Evolutionary conservation across 2,329 filamentous ascomycete genomes (phyloP).

Genomic region (Blastomyces percursus): DNA sequence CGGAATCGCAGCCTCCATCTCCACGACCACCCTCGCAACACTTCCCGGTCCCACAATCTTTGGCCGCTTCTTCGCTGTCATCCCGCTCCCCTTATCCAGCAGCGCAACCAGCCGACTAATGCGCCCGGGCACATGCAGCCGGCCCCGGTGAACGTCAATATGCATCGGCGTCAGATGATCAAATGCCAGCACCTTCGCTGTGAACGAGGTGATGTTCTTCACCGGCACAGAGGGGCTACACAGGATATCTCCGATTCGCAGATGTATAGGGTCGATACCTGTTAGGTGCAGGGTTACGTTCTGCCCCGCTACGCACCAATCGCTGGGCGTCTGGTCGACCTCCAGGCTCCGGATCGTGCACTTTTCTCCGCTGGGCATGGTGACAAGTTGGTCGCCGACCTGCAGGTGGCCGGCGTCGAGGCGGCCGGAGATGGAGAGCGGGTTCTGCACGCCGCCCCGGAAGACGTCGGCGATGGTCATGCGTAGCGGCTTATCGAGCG

Average conservation of each 20-base stretch:
- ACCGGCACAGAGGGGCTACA: slow-evolving; percentile 60
- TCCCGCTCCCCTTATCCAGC: slow-evolving; percentile 68
- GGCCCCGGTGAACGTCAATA: slow-evolving; percentile 78
- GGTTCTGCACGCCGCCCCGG: slow-evolving; percentile 64
- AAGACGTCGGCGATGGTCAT: slow-evolving; percentile 85
- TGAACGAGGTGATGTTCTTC: slow-evolving; percentile 60
- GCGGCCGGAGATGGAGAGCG: slow-evolving; percentile 74
- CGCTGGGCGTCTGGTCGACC: slow-evolving; percentile 58
- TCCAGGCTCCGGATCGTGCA: slow-evolving; percentile 74
- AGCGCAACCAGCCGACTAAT: slow-evolving; percentile 61
- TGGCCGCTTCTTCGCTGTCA: slow-evolving; percentile 69
- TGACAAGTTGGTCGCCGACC: slow-evolving; percentile 65
- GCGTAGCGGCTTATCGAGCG: slow-evolving; percentile 67
- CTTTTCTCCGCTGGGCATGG: slow-evolving; percentile 70
- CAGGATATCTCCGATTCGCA: slow-evolving; percentile 77
- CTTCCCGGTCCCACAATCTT: slow-evolving; percentile 69
- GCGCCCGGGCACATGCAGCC: slow-evolving; percentile 65
- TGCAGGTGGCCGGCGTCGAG: slow-evolving; percentile 78
- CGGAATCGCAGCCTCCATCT: slow-evolving; percentile 62
- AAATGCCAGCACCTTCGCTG: slow-evolving; percentile 76
- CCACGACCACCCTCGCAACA: slow-evolving; percentile 66
- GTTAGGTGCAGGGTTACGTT: slow-evolving; percentile 74
- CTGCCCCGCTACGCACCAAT: slow-evolving; percentile 90
- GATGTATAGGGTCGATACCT: slow-evolving; percentile 73
- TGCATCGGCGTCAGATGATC: slow-evolving; percentile 81